Evolutionary conservation across 371 early-diverging fungal genomes (phyloP), one percentile per base, ranked within the genome.

Genomic region (Actinomortierella ambigua): DNA sequence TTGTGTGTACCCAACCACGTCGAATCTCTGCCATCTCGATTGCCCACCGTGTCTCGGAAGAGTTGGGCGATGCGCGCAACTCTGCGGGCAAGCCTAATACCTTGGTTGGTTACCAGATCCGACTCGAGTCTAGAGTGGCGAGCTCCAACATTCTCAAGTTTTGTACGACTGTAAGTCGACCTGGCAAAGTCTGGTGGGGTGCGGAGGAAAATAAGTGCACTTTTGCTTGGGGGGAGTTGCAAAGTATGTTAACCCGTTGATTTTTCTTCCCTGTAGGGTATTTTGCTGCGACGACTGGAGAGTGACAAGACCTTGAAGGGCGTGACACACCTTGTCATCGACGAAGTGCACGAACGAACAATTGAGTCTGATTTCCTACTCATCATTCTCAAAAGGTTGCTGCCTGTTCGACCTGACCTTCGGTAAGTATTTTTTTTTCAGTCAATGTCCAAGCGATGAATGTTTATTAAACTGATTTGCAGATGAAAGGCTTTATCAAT

Each of bases 1-100:
- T 99, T 29, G 81, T 95, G 8, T 90, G 95, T 59, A 97, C 99
- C 22, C 98, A 98, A 79, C 99, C 99, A 4, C 84, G 98, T 49
- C 86, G 98, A 58, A 92, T 98, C 62, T 94, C 97, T 29, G 97
- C 98, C 18, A 92, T 95, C 55, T 90, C 93, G 29, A 92, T 99
- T 48, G 95, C 97, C 0, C 81, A 88, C 22, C 85, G 98, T 46
- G 98, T 99, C 11, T 93, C 93, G 2, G 59, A 71, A 3, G 96
- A 96, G 77, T 71, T 91, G 70, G 89, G 89, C 1, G 90, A 90
- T 59, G 54, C 48, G 0, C 82, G 77, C 49, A 84, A 68, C 41
- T 65, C 79, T 1, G 69, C 77, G 3, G 89, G 86, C 13, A 79
- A 69, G 40, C 69, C 67, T 23, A 79, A 81, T 17, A 76, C 85